These are phyloP conservation scores for Phytophthora sp. DNA, from an alignment of 352 stramenopile species.

Conservation along the genomic window DNA sequence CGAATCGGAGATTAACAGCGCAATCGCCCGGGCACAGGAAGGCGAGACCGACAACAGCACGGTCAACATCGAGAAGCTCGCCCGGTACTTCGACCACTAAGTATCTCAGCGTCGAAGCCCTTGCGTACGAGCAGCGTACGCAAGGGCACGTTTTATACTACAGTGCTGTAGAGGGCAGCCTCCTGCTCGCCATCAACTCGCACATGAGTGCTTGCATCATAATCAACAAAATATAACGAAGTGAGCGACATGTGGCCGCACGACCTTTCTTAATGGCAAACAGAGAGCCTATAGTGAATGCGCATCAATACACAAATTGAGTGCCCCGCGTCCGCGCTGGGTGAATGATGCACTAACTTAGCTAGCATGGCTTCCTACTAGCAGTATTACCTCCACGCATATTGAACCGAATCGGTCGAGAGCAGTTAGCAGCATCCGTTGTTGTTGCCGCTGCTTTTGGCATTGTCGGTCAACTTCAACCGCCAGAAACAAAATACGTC, in stretches of 20 bases:
- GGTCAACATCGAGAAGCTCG: constrained; percentile 69
- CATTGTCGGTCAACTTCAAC: constrained; percentile 44
- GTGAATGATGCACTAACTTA: constrained; percentile 28
- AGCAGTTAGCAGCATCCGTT: constrained; percentile 46
- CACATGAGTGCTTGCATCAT: constrained; percentile 16
- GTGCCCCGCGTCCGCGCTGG: constrained; percentile 11
- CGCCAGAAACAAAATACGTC: constrained; percentile 15
- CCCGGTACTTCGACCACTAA: constrained; percentile 70
- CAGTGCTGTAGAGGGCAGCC: neutral
- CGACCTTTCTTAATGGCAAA: constrained; percentile 19
- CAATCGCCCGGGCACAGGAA: constrained; percentile 57
- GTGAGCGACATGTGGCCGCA: constrained; percentile 17
- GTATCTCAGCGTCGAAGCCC: neutral
- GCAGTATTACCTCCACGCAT: constrained; percentile 6
- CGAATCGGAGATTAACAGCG: constrained; percentile 65
- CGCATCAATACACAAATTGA: constrained; percentile 19
- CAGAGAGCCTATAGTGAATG: constrained; percentile 16
- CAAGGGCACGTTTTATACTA: neutral
- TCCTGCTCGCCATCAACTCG: neutral
- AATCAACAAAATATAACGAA: constrained; percentile 28
- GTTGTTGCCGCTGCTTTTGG: constrained; percentile 40
- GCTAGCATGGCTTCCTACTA: constrained; percentile 21
- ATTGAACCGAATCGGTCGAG: neutral
- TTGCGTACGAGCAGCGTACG: neutral
- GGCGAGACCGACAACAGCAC: constrained; percentile 35